These are phyloP conservation scores for Tilletiopsis washingtonensis DNA, from an alignment of 1,284 basidiomycete genomes.

Conservation along the genomic window DNA sequence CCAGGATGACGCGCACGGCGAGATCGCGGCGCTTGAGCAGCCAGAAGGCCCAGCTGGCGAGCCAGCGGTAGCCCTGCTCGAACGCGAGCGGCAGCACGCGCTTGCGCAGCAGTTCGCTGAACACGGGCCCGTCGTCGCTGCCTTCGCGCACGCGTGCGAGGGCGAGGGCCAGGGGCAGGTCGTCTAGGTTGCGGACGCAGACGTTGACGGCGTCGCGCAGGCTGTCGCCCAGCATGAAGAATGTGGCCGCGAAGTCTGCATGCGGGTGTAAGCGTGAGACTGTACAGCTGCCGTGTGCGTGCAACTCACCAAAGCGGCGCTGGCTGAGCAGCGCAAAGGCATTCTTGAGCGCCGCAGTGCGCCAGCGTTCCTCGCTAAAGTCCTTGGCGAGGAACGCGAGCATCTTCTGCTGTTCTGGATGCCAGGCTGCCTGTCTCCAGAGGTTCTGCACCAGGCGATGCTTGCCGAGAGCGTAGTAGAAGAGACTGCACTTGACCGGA, in stretches of 20 bases:
- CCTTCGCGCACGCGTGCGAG: slow-evolving; percentile 75
- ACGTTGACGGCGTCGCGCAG: slow-evolving; percentile 87
- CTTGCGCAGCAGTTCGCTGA: slow-evolving; percentile 62
- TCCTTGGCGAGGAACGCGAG: slow-evolving; percentile 87
- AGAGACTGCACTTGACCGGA: slow-evolving; percentile 77
- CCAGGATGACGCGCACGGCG: slow-evolving; percentile 72
- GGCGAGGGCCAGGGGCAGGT: slow-evolving; percentile 82
- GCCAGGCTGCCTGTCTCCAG: slow-evolving; percentile 91
- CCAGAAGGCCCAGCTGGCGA: slow-evolving; percentile 98
- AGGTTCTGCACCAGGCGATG: slow-evolving; percentile 82
- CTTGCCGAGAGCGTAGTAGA: slow-evolving; percentile 91
- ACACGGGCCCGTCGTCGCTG: slow-evolving; percentile 65
- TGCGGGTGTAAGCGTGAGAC: background rate
- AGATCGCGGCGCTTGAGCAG: slow-evolving; percentile 73
- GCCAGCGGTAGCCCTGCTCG: slow-evolving; percentile 76
- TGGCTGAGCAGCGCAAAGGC: slow-evolving; percentile 78
- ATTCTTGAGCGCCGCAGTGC: slow-evolving; percentile 89
- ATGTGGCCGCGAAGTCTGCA: slow-evolving; percentile 69
- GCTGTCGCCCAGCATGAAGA: slow-evolving; percentile 84
- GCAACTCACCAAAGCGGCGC: slow-evolving; percentile 28
- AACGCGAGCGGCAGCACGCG: slow-evolving; percentile 78
- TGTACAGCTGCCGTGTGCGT: background rate
- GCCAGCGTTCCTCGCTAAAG: slow-evolving; percentile 77
- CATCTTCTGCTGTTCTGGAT: slow-evolving; percentile 83
- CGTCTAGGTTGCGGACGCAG: slow-evolving; percentile 75